Percentiles rank a stretch among this genome's conserved stretches.
phyloP scores from a whole-genome alignment of 306 rosid genomes.

The Acacia confusa region DNA sequence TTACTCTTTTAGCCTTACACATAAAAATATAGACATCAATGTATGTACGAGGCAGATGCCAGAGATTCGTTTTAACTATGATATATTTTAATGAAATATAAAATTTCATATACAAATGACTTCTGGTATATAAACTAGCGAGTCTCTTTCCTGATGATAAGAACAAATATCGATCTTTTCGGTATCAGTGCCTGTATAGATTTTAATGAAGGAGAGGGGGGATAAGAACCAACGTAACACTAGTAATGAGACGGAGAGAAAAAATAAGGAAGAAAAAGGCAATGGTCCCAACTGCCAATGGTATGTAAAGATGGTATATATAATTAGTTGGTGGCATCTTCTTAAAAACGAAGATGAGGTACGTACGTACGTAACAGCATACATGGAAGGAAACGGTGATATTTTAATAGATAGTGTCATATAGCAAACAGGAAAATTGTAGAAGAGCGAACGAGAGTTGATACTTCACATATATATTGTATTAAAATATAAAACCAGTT shows the following conservation, averaged over 20 bases:
- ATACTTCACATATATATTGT: background rate
- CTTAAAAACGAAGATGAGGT: background rate
- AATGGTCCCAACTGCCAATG: slow-evolving; percentile 1
- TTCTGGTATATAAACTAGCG: background rate
- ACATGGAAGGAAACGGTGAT: background rate
- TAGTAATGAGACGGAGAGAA: background rate
- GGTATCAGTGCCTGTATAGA: background rate
- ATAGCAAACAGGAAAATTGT: background rate
- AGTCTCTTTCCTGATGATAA: background rate
- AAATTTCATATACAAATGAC: background rate
- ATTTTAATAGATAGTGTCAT: background rate
- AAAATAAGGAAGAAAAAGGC: background rate
- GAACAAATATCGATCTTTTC: background rate
- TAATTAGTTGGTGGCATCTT: background rate
- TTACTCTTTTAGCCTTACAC: too few species aligned
- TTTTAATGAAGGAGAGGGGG: background rate
- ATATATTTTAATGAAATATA: background rate
- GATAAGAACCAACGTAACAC: background rate
- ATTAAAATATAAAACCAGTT: background rate
- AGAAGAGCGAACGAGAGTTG: background rate
- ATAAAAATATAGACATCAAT: too few species aligned
- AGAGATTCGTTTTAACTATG: too few species aligned
- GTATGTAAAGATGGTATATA: background rate
- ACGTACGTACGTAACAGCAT: background rate
- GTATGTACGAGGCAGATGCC: too few species aligned